phyloP scores from a whole-genome alignment of 1,139 yeast species.

The Yamadazyma taylorii region DNA sequence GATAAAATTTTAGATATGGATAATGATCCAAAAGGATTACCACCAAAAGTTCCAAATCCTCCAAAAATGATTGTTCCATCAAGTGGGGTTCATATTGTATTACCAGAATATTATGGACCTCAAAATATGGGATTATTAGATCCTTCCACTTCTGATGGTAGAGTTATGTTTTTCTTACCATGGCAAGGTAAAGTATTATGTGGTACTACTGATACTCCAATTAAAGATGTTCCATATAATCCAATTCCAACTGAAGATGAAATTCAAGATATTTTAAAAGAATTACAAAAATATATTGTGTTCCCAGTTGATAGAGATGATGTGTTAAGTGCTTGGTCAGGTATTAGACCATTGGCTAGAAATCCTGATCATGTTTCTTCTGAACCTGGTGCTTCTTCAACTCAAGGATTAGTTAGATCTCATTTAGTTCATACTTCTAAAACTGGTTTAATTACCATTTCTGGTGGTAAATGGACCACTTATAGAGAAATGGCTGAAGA shows the following conservation, averaged over 20 bases:
- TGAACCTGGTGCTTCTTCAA: slow-evolving; percentile 34
- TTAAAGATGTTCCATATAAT: slow-evolving; percentile 72
- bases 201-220: slow-evolving; percentile 90
- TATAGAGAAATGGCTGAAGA: slow-evolving; percentile 98
- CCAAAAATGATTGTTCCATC: slow-evolving; percentile 91
- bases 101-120: slow-evolving; percentile 93
- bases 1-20: slow-evolving; percentile 88
- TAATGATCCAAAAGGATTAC: slow-evolving; percentile 62
- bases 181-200: slow-evolving; percentile 98
- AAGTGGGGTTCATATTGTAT: slow-evolving; percentile 88
- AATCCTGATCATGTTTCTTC: slow-evolving; percentile 69
- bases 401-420: slow-evolving; percentile 79
- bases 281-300: slow-evolving; percentile 84
- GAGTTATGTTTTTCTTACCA: slow-evolving; percentile 95
- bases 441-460: slow-evolving; percentile 79
- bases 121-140: slow-evolving; percentile 85
- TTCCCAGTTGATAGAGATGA: slow-evolving; percentile 89
- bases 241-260: slow-evolving; percentile 90
- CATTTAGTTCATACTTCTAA: slow-evolving; percentile 76
- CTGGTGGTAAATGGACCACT: slow-evolving; percentile 99
- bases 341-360: slow-evolving; percentile 91
- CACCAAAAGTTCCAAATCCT: slow-evolving; percentile 48
- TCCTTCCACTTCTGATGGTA: slow-evolving; percentile 91
- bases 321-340: slow-evolving; percentile 95
- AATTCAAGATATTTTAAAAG: slow-evolving; percentile 82